Base-by-base conservation (phyloP, 164 flowering plant species). In the Chimonanthus salicifolius region DNA sequence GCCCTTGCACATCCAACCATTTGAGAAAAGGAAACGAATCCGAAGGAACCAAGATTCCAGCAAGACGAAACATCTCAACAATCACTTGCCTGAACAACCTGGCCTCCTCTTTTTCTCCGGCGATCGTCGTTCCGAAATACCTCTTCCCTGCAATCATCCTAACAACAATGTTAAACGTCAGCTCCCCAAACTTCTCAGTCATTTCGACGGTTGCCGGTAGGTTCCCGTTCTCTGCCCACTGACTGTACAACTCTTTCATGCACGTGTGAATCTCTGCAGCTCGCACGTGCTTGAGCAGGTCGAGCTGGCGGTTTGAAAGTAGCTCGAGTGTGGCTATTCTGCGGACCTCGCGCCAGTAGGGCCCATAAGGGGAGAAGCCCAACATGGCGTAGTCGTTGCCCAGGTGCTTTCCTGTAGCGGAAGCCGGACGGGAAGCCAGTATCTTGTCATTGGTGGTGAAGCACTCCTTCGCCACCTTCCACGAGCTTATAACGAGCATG, bases 101-200 rank as follows among this genome's bases (percentile, higher is more conserved):
- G n/a, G 44, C 60, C 46, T 72, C 69, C 15, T 49, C 67, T 6
- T 60, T 33, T 2, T 71, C 18, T 6, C 71, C 43, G 11, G 18
- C 9, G 45, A 64, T 58, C 46, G 69, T 78, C 4, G 77, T 74
- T 5, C 75, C 80, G 18, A 47, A 78, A 49, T 75, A 83, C 45
- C 83, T 48, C 70, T 85, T 85, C 71, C 86, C 86, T 1, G 83
- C 79, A 6, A 82, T 47, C 85, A 87, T 84, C 71, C 80, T 70
- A n/a, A 63, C 65, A 45, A 44, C 33, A 13, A 71, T 44, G 62
- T 70, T 70, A 16, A 70, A 33, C 8, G 48, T 50, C 9, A 70
- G 62, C 6, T 49, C 63, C 7, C 58, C 58, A 10, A 70, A 15
- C 62, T 66, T 47, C 43, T 64, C 11, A 67, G 20, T 47, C 66